Evolutionary conservation across 257 asterid genomes (phyloP), one percentile per base, ranked within the genome.

Genomic region (Fraxinus pennsylvanica): DNA sequence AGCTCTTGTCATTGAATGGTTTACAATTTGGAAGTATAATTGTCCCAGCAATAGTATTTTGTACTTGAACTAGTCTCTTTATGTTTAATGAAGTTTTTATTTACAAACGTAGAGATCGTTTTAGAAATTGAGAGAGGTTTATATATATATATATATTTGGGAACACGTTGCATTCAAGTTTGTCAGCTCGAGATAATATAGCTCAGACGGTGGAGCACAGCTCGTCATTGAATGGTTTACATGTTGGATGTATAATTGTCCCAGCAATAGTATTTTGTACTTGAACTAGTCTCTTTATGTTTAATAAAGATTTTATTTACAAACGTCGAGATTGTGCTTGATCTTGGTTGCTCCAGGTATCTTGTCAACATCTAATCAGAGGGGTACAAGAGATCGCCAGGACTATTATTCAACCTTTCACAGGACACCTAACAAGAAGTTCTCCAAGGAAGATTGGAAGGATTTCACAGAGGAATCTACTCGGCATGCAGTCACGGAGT

Each of bases 401-500:
- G 89, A 87, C 17, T 85, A 84, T 68, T 87, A 82, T 78, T 93
- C 97, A 22, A 89, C 92, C 68, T 91, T 84, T 69, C 97, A 93
- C 85, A 89, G 71, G 81, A 93, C 96, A 0, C 92, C 94, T 30
- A 47, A 82, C 73, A 80, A 90, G 59, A 91, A 81, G 77, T 89
- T 81, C 65, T 78, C 97, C 0, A 25, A 82, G 78, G 85, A 89
- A 81, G 98, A 92, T 73, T 94, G 97, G 97, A 84, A 84, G 79
- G 86, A 87, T 68, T 89, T 94, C 84, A 92, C 98, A 0, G 89
- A 86, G 84, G 89, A 86, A 68, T 89, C 96, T 9, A 94, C 98
- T 3, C 88, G 83, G 75, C 83, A 85, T 75, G 97, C 94, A 17
- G 80, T 94, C 52, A 86, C 91, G 0, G 97, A 90, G 68, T 76